These are phyloP conservation scores for Diaporthe vaccinii DNA, from an alignment of 2,329 filamentous ascomycete species.

Conservation along the genomic window DNA sequence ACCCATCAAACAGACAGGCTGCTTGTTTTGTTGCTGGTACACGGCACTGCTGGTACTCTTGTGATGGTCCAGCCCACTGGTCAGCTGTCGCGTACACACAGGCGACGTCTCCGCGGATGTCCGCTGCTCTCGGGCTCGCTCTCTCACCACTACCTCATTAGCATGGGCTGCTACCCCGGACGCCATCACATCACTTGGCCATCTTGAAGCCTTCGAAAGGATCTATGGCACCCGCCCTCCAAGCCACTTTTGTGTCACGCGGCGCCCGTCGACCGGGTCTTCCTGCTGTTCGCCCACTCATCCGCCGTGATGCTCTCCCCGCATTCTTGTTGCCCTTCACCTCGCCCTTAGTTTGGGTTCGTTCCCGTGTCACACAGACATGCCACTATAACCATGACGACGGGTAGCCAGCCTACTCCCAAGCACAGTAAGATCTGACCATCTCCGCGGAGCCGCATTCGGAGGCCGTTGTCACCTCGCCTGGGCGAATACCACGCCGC, in stretches of 20 bases:
- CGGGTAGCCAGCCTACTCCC: background rate
- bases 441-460: slow-evolving; percentile 28
- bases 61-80: background rate
- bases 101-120: background rate
- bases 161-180: background rate
- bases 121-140: background rate
- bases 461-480: slow-evolving; percentile 22
- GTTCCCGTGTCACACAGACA: slow-evolving; percentile 11
- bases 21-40: background rate
- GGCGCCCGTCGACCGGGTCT: background rate
- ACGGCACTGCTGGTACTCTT: background rate
- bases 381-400: background rate
- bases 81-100: background rate
- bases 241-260: slow-evolving; percentile 20
- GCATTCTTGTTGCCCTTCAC: slow-evolving; percentile 1
- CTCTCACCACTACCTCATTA: background rate
- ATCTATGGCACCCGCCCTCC: background rate
- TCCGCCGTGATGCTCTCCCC: background rate
- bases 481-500: background rate
- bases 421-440: background rate
- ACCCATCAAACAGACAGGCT: background rate
- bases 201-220: slow-evolving; percentile 2
- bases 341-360: background rate
- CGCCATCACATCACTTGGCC: background rate
- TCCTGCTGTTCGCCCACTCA: slow-evolving; percentile 25